phyloP scores from a whole-genome alignment of 768 basidiomycete genomes.

The Tricholoma saponaceum region DNA sequence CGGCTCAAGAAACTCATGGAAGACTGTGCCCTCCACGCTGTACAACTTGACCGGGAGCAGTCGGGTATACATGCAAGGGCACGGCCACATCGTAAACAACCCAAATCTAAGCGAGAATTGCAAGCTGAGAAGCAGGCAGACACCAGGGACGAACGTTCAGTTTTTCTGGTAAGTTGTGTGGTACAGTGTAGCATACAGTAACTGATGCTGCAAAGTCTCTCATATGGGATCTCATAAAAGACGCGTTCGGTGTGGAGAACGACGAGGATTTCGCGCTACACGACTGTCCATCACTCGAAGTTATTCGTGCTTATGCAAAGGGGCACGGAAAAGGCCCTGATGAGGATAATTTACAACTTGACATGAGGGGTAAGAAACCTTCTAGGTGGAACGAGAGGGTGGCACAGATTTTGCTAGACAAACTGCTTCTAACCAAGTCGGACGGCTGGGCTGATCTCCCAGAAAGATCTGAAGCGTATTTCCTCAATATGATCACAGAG shows the following conservation, averaged over 20 bases:
- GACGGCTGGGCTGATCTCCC: slow-evolving; percentile 1
- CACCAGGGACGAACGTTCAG: not conserved
- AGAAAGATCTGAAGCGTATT: slow-evolving; percentile 5
- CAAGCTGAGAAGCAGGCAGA: not conserved
- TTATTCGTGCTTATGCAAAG: not conserved
- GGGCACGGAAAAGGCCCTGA: slow-evolving; percentile 5
- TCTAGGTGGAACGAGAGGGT: not conserved
- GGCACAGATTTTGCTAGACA: not conserved
- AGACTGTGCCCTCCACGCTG: not conserved
- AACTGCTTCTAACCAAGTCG: slow-evolving; percentile 1
- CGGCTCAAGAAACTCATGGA: not conserved
- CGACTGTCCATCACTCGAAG: not conserved
- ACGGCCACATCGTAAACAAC: not conserved
- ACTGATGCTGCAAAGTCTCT: not conserved
- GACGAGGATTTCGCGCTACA: not conserved
- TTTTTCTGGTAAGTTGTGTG: not conserved
- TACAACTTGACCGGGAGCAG: not conserved
- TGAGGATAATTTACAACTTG: not conserved
- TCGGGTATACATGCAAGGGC: not conserved
- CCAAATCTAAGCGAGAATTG: not conserved
- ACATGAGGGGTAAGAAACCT: not conserved
- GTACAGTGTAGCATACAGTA: not conserved
- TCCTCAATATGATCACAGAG: slow-evolving; percentile 5
- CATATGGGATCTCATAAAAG: not conserved
- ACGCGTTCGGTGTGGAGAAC: not conserved